Conservation (phyloP, 2,329 filamentous ascomycete species). For the Trematosphaeria pertusa region DNA sequence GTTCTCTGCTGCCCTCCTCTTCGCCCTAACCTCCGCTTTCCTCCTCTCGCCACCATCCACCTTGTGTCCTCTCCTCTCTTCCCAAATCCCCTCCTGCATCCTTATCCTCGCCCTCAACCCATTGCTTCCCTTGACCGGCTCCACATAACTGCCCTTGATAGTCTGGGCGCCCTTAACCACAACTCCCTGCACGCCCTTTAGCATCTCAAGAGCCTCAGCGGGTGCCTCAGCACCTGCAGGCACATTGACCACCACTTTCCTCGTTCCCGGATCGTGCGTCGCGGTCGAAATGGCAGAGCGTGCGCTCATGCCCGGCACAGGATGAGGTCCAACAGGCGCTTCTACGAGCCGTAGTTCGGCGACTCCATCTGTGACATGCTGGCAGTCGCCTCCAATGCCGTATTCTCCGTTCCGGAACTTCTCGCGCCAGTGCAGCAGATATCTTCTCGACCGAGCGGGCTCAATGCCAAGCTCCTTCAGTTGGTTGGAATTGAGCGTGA, state of each 20-base stretch:
- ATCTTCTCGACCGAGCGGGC: constrained; percentile 79
- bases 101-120: constrained; percentile 70
- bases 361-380: constrained; percentile 68
- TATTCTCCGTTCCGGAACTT: constrained; percentile 79
- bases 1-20: constrained; percentile 80
- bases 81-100: constrained; percentile 90
- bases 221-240: constrained; percentile 50
- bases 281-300: constrained; percentile 54
- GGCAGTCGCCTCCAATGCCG: constrained; percentile 83
- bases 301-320: constrained; percentile 30
- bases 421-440: constrained; percentile 87
- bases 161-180: constrained; percentile 71
- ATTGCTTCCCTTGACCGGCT: constrained; percentile 68
- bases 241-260: constrained; percentile 67
- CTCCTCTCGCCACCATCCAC: constrained; percentile 96
- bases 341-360: constrained; percentile 66
- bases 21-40: constrained; percentile 83
- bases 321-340: constrained; percentile 51
- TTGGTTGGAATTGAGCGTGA: constrained; percentile 78
- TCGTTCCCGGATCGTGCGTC: constrained; percentile 61
- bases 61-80: constrained; percentile 84
- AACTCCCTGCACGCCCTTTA: constrained; percentile 68
- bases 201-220: constrained; percentile 52
- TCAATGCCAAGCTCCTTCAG: constrained; percentile 84
- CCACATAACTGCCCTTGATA: constrained; percentile 77